Percentiles rank a stretch among this genome's conserved stretches.
Evolutionary conservation across 345 rosid species (phyloP).

Genomic region (Eucalyptus marginata): DNA sequence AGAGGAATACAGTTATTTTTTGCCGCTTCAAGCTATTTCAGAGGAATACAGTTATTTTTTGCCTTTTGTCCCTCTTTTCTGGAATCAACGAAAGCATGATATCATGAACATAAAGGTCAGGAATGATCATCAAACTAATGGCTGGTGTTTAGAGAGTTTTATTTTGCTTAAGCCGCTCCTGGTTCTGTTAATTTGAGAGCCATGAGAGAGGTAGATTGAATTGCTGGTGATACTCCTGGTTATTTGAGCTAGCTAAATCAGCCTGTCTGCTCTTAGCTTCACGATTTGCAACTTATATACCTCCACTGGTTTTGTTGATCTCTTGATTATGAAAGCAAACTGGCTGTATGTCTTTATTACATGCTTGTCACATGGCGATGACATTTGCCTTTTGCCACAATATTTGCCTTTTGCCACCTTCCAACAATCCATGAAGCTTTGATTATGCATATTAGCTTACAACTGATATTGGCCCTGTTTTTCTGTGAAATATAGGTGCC

Average conservation of each 20-base stretch:
- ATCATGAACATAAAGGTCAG: background rate
- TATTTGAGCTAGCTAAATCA: background rate
- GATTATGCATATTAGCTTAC: background rate
- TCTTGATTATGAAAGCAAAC: background rate
- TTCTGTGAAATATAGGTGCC: conserved; percentile 43
- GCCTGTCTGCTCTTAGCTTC: background rate
- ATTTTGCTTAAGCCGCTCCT: background rate
- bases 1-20: background rate
- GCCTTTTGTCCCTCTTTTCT: background rate
- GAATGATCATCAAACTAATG: background rate
- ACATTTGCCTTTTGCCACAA: background rate
- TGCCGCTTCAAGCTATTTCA: background rate
- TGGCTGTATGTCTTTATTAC: background rate
- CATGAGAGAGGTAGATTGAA: background rate
- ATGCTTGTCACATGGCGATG: background rate
- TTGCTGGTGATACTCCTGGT: background rate
- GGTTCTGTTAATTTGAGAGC: background rate
- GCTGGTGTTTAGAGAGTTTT: background rate
- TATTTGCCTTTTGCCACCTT: background rate
- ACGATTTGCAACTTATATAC: background rate
- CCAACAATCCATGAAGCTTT: too few relatives aligned
- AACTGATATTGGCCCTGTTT: background rate
- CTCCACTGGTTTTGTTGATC: background rate
- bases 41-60: background rate
- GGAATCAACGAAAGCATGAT: background rate